Base-by-base conservation (phyloP, 106 monocot genomes). In the Platanthera guangdongensis region DNA sequence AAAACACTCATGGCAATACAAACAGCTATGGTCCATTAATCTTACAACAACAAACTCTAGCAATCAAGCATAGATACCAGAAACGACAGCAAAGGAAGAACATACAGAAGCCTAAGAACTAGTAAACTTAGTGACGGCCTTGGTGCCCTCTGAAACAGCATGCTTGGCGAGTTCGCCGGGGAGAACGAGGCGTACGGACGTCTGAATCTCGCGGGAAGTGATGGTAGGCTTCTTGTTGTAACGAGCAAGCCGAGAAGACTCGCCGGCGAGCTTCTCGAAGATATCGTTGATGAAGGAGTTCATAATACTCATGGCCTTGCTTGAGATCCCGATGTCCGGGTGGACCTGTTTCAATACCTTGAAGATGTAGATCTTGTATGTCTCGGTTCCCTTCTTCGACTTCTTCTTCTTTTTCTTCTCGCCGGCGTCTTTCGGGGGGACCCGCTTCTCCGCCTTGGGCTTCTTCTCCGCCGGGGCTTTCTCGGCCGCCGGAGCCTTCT, bases 181-280 rank as follows among this genome's bases (percentile, higher is more conserved):
- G 51, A 91, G 88, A 18, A 91, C 91, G 47, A 91, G 82, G 15
- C 91, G 78, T 15, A 88, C 91, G 69, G 91, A 83, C n/a, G 88
- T 91, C 85, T 91, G 91, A 77, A 91, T 91, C 88, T 91, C 88
- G 19, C 91, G 78, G 51, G 91, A 91, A 11, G 91, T 88, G 68
- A 88, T 74, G 53, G 91, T 91, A 45, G 88, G 91, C 84, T 91
- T 91, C 86, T 91, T 91, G 80, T 88, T 91, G 78, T 91, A 91
- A 9, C 91, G 75, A 9, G 91, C 88, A 18, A 91, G 86, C 1
- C 80, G 78, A 13, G 92, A 82, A 0, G 90, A 53, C 83, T 95
- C 92, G 28, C 71, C 75, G n/a, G 95, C 95, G 72, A 95, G 92
- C 78, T 92, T 92, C 71, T 95, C 92, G 80, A 92, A 92, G 78